Evolutionary conservation across 257 asterid genomes (phyloP).

Genomic region (Lycium ferocissimum): DNA sequence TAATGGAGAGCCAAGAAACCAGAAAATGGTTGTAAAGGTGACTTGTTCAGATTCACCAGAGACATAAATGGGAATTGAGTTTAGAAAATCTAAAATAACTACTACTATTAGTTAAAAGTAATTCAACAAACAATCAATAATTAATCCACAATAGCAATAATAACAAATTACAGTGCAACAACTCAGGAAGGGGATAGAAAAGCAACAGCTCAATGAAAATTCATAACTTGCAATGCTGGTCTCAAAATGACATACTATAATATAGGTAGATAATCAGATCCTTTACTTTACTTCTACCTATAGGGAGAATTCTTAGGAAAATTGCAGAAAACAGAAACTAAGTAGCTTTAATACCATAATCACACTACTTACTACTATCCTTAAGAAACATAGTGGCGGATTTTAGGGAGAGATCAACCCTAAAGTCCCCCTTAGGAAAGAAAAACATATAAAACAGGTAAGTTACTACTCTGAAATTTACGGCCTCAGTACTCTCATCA

Average conservation of each 20-base stretch:
- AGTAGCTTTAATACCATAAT: background rate
- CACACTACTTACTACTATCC: background rate
- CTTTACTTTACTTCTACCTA: background rate
- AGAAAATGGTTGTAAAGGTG: background rate
- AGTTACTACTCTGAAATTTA: background rate
- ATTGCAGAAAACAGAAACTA: constrained; percentile 7
- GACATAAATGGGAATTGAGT: too few species aligned
- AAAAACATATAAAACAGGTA: background rate
- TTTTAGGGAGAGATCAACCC: background rate
- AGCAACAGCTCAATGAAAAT: background rate
- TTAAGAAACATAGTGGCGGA: background rate
- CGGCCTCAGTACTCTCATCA: background rate
- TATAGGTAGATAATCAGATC: background rate
- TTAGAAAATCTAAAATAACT: background rate
- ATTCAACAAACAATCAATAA: too few species aligned
- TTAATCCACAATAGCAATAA: too few species aligned
- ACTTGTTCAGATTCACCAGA: too few species aligned
- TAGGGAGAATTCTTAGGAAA: background rate
- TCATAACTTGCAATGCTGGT: background rate
- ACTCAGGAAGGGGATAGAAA: too few species aligned
- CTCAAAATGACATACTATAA: background rate
- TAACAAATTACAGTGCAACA: too few species aligned
- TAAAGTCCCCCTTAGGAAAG: background rate
- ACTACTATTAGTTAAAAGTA: too few species aligned
- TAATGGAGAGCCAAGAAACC: background rate